A percentile compares a stretch with the other conserved stretches of the same genome.
Evolutionary conservation across 352 stramenopile species (phyloP).

Genomic region (Globisporangium spinosum): DNA sequence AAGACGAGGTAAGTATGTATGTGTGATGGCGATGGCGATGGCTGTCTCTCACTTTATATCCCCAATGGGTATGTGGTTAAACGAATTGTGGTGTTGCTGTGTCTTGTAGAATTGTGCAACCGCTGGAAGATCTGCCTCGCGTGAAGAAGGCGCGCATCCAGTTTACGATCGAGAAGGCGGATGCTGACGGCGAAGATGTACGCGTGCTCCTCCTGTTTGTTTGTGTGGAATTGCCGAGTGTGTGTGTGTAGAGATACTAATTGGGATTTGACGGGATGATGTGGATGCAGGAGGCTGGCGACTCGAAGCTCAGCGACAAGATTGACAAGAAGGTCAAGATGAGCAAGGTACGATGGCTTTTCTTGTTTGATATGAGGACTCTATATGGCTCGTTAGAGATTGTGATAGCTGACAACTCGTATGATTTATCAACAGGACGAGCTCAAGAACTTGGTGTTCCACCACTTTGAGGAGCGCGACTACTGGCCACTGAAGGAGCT

Average conservation of each 20-base stretch:
- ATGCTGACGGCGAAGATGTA: conserved; percentile 64
- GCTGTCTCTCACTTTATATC: background rate
- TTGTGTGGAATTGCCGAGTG: background rate
- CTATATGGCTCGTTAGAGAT: background rate
- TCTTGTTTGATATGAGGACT: background rate
- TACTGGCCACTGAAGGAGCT: conserved; percentile 88
- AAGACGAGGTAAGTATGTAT: conserved; percentile 46
- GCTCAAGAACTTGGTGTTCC: conserved; percentile 85
- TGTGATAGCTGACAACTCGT: conserved; percentile 2
- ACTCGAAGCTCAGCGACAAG: conserved; percentile 60
- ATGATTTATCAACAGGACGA: conserved; percentile 48
- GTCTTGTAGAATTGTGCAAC: conserved; percentile 56
- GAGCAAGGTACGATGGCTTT: conserved; percentile 57
- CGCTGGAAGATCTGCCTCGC: conserved; percentile 67
- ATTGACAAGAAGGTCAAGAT: conserved; percentile 89
- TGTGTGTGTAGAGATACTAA: background rate
- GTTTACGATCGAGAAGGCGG: conserved; percentile 80
- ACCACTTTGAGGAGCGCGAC: conserved; percentile 85
- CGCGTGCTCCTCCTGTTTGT: conserved; percentile 11
- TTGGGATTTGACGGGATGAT: background rate
- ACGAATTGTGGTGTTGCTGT: background rate
- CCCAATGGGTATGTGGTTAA: background rate
- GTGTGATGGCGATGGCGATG: background rate
- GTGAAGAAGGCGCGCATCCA: conserved; percentile 79
- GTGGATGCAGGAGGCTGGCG: conserved; percentile 34